phyloP scores from a whole-genome alignment of 2,329 filamentous ascomycete genomes.

The Trematosphaeria pertusa region DNA sequence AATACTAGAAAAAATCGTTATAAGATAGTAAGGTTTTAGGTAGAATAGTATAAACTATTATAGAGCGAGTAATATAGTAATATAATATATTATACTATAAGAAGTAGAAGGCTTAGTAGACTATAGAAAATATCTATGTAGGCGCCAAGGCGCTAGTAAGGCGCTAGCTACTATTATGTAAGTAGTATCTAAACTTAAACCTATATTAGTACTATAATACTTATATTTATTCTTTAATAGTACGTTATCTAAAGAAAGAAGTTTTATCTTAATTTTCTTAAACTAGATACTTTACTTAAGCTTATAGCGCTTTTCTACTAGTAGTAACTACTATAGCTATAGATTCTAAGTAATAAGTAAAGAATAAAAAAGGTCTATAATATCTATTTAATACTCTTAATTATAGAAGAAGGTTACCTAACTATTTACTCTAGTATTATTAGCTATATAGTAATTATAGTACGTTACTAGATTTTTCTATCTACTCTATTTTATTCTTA shows the following conservation, averaged over 20 bases:
- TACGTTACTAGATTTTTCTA: conserved; percentile 11
- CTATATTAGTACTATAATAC: conserved; percentile 14
- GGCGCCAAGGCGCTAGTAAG: too few relatives aligned
- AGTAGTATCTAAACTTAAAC: conserved; percentile 6
- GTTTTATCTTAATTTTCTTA: conserved; percentile 17
- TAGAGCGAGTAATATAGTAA: too few relatives aligned
- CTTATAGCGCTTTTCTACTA: conserved; percentile 17
- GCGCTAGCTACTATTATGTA: too few relatives aligned
- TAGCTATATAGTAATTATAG: conserved; percentile 13
- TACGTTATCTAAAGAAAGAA: conserved; percentile 17
- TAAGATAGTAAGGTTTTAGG: too few relatives aligned
- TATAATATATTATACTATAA: conserved; percentile 9
- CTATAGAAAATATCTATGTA: too few relatives aligned
- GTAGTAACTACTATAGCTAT: conserved; percentile 15
- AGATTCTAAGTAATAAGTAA: conserved; percentile 16
- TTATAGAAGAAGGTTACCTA: conserved; percentile 17
- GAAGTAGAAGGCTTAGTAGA: conserved; percentile 10
- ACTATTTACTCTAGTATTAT: conserved; percentile 12
- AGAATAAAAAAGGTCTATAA: conserved; percentile 18
- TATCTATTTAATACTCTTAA: conserved; percentile 16
- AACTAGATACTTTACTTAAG: conserved; percentile 18
- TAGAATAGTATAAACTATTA: too few relatives aligned
- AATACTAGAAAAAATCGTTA: too few relatives aligned
- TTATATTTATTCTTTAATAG: conserved; percentile 21
- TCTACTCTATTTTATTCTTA: conserved; percentile 15